These are phyloP conservation scores for Claviceps monticola DNA, from an alignment of 2,329 filamentous ascomycete genomes.

Conservation along the genomic window DNA sequence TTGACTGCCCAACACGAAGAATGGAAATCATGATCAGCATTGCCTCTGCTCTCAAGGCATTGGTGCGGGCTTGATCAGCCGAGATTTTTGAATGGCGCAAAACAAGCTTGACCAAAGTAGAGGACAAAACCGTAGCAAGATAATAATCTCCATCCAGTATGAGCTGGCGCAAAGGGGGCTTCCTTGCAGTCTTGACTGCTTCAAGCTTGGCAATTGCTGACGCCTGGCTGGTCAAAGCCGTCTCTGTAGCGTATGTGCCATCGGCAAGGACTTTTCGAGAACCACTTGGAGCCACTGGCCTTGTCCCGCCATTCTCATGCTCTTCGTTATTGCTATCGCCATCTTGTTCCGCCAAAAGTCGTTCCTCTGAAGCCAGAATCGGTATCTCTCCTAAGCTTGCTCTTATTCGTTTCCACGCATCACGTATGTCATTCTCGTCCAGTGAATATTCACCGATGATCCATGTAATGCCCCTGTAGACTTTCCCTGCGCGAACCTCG, in stretches of 20 bases:
- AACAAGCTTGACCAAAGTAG: slow-evolving; percentile 90
- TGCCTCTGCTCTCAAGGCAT: slow-evolving; percentile 85
- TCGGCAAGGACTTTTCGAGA: slow-evolving; percentile 89
- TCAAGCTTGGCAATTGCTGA: slow-evolving; percentile 82
- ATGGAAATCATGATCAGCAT: slow-evolving; percentile 99
- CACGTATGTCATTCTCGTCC: slow-evolving; percentile 84
- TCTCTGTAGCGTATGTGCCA: slow-evolving; percentile 95
- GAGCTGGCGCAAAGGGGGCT: slow-evolving; percentile 84
- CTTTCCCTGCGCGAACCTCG: slow-evolving; percentile 92
- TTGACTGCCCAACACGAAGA: slow-evolving; percentile 93
- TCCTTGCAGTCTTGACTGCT: slow-evolving; percentile 92
- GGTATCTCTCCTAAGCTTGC: slow-evolving; percentile 92
- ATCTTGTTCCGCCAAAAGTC: slow-evolving; percentile 75
- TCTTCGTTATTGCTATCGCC: slow-evolving; percentile 48
- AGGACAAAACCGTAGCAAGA: slow-evolving; percentile 85
- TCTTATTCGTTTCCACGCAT: slow-evolving; percentile 93
- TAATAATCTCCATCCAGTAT: slow-evolving; percentile 98
- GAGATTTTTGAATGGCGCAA: slow-evolving; percentile 96
- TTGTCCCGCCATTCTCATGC: slow-evolving; percentile 70
- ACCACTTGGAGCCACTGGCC: slow-evolving; percentile 61
- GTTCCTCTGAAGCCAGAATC: slow-evolving; percentile 87
- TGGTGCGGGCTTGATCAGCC: slow-evolving; percentile 70
- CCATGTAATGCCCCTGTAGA: slow-evolving; percentile 93
- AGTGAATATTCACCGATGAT: slow-evolving; percentile 95
- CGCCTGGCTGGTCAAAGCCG: slow-evolving; percentile 83